Conservation (phyloP, 129 eudicot species). For the Kitagawia praeruptora region DNA sequence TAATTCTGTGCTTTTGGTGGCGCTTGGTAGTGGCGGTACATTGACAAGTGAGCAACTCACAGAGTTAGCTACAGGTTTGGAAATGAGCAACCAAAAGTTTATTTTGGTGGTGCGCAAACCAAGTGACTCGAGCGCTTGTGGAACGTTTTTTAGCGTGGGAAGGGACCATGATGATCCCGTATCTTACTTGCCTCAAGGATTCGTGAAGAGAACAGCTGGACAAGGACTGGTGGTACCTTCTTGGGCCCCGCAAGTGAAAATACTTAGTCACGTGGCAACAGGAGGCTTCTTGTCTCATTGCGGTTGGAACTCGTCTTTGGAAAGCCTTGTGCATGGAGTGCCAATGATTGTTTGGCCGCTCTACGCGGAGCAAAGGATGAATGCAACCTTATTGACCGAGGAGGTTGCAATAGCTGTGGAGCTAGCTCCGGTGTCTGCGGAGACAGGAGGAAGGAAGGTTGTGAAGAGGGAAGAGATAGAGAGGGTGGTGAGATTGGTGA, state of each 20-base stretch:
- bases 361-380: slow-evolving; percentile 60
- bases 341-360: slow-evolving; percentile 57
- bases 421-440: background rate
- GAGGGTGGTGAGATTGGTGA: background rate
- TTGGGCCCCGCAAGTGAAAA: slow-evolving; percentile 49
- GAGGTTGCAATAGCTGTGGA: background rate
- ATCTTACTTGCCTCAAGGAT: slow-evolving; percentile 42
- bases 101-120: slow-evolving; percentile 38
- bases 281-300: slow-evolving; percentile 53
- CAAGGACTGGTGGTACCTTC: slow-evolving; percentile 37
- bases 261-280: slow-evolving; percentile 31
- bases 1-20: slow-evolving; percentile 34
- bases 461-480: background rate
- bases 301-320: slow-evolving; percentile 58
- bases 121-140: background rate
- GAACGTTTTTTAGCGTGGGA: background rate
- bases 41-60: slow-evolving; percentile 32
- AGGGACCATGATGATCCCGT: background rate
- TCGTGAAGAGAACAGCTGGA: slow-evolving; percentile 23
- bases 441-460: background rate
- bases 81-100: slow-evolving; percentile 45
- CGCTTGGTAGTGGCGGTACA: slow-evolving; percentile 52
- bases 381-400: slow-evolving; percentile 28
- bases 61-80: slow-evolving; percentile 50
- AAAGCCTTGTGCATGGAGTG: slow-evolving; percentile 41